Conservation (phyloP, 2,329 filamentous ascomycete genomes). For the Apiospora aurea region DNA sequence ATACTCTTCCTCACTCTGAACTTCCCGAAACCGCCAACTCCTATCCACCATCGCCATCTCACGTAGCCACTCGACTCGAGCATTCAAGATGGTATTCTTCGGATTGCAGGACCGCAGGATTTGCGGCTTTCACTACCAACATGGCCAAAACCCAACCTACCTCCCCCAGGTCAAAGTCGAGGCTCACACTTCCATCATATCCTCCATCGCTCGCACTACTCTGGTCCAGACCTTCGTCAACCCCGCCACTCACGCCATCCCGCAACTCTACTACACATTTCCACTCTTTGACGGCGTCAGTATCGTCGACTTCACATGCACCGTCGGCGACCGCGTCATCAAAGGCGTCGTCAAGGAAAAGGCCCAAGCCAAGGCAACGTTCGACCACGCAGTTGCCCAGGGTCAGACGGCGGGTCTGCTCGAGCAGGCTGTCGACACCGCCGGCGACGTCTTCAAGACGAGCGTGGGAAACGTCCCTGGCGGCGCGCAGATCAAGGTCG, state of each 20-base stretch:
- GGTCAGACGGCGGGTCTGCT: constrained; percentile 71
- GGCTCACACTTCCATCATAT: constrained; percentile 23
- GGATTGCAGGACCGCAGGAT: background rate
- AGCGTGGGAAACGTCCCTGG: constrained; percentile 72
- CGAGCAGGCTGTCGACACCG: constrained; percentile 61
- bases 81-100: background rate
- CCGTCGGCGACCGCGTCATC: constrained; percentile 65
- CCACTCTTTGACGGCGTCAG: constrained; percentile 77
- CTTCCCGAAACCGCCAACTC: background rate
- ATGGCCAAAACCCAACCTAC: background rate
- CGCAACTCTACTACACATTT: constrained; percentile 70
- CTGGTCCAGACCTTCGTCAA: constrained; percentile 27
- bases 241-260: background rate
- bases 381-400: constrained; percentile 61
- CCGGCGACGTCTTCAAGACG: constrained; percentile 72
- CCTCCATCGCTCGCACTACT: constrained; percentile 24
- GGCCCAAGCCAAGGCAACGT: constrained; percentile 65
- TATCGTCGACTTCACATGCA: constrained; percentile 72
- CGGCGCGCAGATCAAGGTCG: constrained; percentile 61
- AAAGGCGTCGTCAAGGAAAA: constrained; percentile 72
- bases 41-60: background rate
- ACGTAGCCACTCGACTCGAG: background rate
- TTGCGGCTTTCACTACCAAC: background rate
- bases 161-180: constrained; percentile 22
- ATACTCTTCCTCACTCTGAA: background rate